A percentile compares a stretch with the other conserved stretches of the same genome.
These are phyloP conservation scores for Aspergillus transmontanensis DNA, from an alignment of 2,329 filamentous ascomycete genomes.

Conservation along the genomic window DNA sequence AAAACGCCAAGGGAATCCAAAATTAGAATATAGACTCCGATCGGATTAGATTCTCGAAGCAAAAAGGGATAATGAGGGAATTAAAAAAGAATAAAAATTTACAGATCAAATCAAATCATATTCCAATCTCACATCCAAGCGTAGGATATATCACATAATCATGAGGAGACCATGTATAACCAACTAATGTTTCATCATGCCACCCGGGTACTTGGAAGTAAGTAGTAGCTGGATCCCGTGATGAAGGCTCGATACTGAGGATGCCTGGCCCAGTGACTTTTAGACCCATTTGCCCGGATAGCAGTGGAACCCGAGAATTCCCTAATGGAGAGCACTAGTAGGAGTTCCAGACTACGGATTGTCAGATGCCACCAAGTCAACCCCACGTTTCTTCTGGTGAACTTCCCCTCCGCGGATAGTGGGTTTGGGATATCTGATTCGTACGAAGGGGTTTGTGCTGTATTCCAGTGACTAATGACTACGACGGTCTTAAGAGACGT, in stretches of 20 bases:
- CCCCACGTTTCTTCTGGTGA: not conserved
- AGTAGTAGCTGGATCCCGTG: not conserved
- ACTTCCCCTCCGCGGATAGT: not conserved
- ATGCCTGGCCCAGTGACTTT: not conserved
- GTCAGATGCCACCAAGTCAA: not conserved
- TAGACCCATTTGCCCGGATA: constrained; percentile 1
- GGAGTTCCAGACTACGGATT: not conserved
- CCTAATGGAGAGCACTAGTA: not conserved
- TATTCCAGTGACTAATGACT: not conserved
- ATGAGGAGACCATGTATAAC: no score
- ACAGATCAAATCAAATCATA: not conserved
- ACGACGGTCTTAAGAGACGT: not conserved
- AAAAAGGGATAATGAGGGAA: constrained; percentile 15
- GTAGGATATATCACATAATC: no score
- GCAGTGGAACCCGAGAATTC: constrained; percentile 5
- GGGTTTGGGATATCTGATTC: not conserved
- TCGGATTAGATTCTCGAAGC: constrained; percentile 13
- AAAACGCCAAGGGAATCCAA: constrained; percentile 10
- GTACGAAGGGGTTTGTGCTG: not conserved
- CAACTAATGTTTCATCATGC: not conserved
- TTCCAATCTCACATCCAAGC: not conserved
- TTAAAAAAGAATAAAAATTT: not conserved
- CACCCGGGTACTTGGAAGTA: not conserved
- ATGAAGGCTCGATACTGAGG: not conserved
- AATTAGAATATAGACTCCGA: constrained; percentile 27